Evolutionary conservation across 805 yeast species (phyloP).

Genomic region (Myxozyma geophila): DNA sequence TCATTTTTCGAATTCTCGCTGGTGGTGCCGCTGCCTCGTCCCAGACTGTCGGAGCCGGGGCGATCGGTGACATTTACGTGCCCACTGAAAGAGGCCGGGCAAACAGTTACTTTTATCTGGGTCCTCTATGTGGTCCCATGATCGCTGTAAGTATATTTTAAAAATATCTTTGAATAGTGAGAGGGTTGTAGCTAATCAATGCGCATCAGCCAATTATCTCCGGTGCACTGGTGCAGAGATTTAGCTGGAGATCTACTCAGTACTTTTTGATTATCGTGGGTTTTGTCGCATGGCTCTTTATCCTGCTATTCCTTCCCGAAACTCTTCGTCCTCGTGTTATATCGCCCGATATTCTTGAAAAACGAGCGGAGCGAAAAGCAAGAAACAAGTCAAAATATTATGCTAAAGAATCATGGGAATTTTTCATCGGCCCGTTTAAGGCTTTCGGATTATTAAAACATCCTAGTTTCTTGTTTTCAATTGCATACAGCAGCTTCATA

Average conservation of each 20-base stretch:
- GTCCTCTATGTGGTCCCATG: slow-evolving; percentile 81
- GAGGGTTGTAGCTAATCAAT: neutral
- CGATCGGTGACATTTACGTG: slow-evolving; percentile 72
- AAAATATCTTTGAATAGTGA: neutral
- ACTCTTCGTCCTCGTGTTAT: slow-evolving; percentile 61
- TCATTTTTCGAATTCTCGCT: slow-evolving; percentile 68
- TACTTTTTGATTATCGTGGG: slow-evolving; percentile 78
- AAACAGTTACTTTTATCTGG: slow-evolving; percentile 78
- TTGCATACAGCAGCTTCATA: slow-evolving; percentile 69
- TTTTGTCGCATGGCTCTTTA: slow-evolving; percentile 55
- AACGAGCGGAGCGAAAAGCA: slow-evolving; percentile 18
- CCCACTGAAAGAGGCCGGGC: slow-evolving; percentile 75
- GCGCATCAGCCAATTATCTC: slow-evolving; percentile 66
- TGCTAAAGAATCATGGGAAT: slow-evolving; percentile 48
- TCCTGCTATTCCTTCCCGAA: slow-evolving; percentile 73
- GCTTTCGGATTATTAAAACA: slow-evolving; percentile 63
- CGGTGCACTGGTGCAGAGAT: slow-evolving; percentile 67
- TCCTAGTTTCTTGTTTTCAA: slow-evolving; percentile 75
- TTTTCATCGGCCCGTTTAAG: slow-evolving; percentile 60
- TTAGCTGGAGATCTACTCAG: slow-evolving; percentile 91
- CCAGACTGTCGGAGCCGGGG: slow-evolving; percentile 89
- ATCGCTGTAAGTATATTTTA: slow-evolving; percentile 47
- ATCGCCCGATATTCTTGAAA: slow-evolving; percentile 34
- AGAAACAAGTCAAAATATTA: slow-evolving; percentile 1
- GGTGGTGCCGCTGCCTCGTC: slow-evolving; percentile 87